Base-by-base conservation (phyloP, 768 basidiomycete species). In the Kwoniella sp. region DNA sequence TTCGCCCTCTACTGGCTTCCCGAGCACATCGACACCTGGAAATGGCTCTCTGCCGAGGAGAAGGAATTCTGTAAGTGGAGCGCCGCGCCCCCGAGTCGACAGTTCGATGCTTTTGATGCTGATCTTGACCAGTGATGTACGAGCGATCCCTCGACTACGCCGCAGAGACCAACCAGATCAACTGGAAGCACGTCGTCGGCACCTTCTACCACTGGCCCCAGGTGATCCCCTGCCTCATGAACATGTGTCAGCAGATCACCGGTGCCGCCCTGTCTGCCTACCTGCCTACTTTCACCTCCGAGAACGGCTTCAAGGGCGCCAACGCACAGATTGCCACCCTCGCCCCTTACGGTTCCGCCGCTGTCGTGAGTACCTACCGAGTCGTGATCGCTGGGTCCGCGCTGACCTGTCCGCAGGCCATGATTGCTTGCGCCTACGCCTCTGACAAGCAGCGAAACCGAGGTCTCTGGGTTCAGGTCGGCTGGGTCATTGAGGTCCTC, bases 11-110 rank as follows among this genome's bases (percentile, higher is more conserved):
- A 45, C 33, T 57, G 56, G 56, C 50, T 57, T 9, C 56, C 56
- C 20, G 17, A 42, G 19, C 26, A 43, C 12, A 76, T 80, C 19
- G 53, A 76, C 11, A 67, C 74, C 48, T 54, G 40, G 50, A 14
- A 29, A 19, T 47, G 37, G 10, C 44, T 60, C 8, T 57, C 36
- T 6, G 56, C 57, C 5, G 54, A 64, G 29, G 56, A 64, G 34
- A 49, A 46, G 27, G 56, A 57, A 1, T 53, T 42, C 36, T 33
- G 56, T 58, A 23, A 53, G 50, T 49, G 14, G 2, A 12, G 2
- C 17, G 7, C 3, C 14, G 19, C 1, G 7, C 25, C 37, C 29
- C 17, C 22, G 28, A 33, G 23, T 6, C 12, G 37, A 17, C 17
- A 8, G 10, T 7, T 7, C 37, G 40, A 15, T 41, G 15, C 23